These are phyloP conservation scores for Aspergillus japonicus DNA, from an alignment of 2,329 filamentous ascomycete genomes.

Conservation along the genomic window DNA sequence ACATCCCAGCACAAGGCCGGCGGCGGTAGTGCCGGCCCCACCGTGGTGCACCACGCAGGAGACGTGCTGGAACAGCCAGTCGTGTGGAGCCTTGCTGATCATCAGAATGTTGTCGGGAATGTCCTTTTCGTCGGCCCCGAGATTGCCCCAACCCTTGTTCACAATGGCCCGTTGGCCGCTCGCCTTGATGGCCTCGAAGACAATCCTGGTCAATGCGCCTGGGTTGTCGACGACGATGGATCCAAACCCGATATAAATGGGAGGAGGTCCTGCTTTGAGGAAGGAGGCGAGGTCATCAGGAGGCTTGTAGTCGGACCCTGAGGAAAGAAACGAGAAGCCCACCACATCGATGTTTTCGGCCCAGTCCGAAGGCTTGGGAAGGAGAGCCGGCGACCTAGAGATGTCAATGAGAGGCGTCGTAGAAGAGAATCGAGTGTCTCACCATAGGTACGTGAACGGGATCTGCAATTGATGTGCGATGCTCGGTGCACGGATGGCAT, in stretches of 20 bases:
- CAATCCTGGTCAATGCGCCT: slow-evolving; percentile 65
- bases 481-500: slow-evolving; percentile 77
- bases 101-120: slow-evolving; percentile 78
- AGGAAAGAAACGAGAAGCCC: slow-evolving; percentile 73
- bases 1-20: slow-evolving; percentile 75
- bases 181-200: slow-evolving; percentile 68
- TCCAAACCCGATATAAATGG: slow-evolving; percentile 80
- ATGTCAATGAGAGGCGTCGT: background rate
- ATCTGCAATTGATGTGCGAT: slow-evolving; percentile 73
- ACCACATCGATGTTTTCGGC: slow-evolving; percentile 67
- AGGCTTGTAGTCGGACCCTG: slow-evolving; percentile 66
- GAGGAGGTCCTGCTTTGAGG: slow-evolving; percentile 65
- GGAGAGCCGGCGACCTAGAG: slow-evolving; percentile 66
- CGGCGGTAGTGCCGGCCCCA: slow-evolving; percentile 82
- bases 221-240: slow-evolving; percentile 80
- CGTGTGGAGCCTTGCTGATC: slow-evolving; percentile 81
- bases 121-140: slow-evolving; percentile 68
- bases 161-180: slow-evolving; percentile 75
- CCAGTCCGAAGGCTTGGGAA: slow-evolving; percentile 80
- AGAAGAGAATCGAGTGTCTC: slow-evolving; percentile 11
- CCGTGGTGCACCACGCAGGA: slow-evolving; percentile 84
- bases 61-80: slow-evolving; percentile 82
- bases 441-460: slow-evolving; percentile 90
- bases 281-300: slow-evolving; percentile 65
- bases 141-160: slow-evolving; percentile 84